A percentile compares a stretch with the other conserved stretches of the same genome.
Evolutionary conservation across 345 rosid species (phyloP).

Genomic region (Odontarrhena argentea): DNA sequence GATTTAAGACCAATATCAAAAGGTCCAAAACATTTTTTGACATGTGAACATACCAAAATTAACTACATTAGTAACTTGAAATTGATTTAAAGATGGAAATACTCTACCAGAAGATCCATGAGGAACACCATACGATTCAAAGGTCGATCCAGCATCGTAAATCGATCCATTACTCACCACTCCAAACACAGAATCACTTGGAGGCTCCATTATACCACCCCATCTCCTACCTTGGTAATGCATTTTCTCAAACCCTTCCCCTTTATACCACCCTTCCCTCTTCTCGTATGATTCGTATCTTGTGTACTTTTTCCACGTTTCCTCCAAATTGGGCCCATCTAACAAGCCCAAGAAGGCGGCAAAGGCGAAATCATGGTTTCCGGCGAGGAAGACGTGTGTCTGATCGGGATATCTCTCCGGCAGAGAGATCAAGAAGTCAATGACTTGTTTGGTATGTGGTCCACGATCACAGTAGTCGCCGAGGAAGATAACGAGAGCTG

Average conservation of each 20-base stretch:
- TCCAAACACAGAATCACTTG: slow-evolving; percentile 47
- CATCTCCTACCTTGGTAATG: slow-evolving; percentile 82
- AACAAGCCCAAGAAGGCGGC: slow-evolving; percentile 62
- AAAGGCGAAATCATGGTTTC: slow-evolving; percentile 86
- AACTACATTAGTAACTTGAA: too few species aligned
- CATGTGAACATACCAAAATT: not conserved
- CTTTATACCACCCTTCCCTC: slow-evolving; percentile 81
- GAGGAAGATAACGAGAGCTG: slow-evolving; percentile 76
- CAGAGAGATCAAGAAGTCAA: slow-evolving; percentile 62
- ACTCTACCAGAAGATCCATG: slow-evolving; percentile 75
- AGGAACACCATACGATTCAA: slow-evolving; percentile 70
- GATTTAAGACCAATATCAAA: not conserved
- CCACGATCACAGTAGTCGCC: slow-evolving; percentile 99
- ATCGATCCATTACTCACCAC: slow-evolving; percentile 59
- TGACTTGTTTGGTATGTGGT: slow-evolving; percentile 64
- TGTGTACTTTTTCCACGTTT: slow-evolving; percentile 68
- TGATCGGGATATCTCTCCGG: slow-evolving; percentile 62
- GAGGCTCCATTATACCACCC: slow-evolving; percentile 64
- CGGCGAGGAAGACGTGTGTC: slow-evolving; percentile 70
- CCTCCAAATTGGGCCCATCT: slow-evolving; percentile 55
- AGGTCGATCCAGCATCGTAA: slow-evolving; percentile 77
- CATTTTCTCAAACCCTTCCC: slow-evolving; percentile 73
- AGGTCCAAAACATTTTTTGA: not conserved
- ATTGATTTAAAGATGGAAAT: not conserved
- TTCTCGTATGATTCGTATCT: slow-evolving; percentile 60